Evolutionary conservation across 2,329 filamentous ascomycete species (phyloP).

Genomic region (Scedosporium aurantiacum): DNA sequence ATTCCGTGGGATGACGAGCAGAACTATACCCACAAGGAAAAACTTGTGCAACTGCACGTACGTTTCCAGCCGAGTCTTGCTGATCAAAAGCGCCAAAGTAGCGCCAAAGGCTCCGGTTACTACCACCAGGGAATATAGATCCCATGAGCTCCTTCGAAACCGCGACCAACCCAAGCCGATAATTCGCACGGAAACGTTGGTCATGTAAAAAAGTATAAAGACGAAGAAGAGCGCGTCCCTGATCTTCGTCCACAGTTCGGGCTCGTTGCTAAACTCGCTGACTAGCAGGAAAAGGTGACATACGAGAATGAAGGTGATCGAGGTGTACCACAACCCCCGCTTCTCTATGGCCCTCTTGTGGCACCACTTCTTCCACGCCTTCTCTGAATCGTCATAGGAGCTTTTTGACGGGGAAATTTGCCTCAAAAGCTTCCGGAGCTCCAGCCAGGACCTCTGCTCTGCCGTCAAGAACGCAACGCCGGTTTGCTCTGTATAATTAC

Average conservation of each 20-base stretch:
- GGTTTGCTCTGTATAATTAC: constrained; percentile 97
- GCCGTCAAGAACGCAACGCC: constrained; percentile 92
- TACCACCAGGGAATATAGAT: constrained; percentile 73
- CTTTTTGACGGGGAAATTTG: constrained; percentile 94
- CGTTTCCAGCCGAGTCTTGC: constrained; percentile 43
- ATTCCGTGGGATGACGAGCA: constrained; percentile 88
- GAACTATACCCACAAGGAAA: constrained; percentile 79
- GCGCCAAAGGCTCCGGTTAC: constrained; percentile 66
- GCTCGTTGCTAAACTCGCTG: constrained; percentile 74
- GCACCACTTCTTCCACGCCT: constrained; percentile 83
- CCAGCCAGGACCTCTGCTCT: constrained; percentile 93
- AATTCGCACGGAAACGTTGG: constrained; percentile 75
- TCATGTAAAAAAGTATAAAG: constrained; percentile 72
- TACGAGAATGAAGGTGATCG: constrained; percentile 68
- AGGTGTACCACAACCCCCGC: constrained; percentile 79
- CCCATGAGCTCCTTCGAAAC: constrained; percentile 90
- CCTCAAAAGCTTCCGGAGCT: constrained; percentile 78
- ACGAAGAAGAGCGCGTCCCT: constrained; percentile 69
- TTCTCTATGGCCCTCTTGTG: constrained; percentile 92
- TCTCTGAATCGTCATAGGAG: constrained; percentile 66
- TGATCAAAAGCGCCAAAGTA: constrained; percentile 70
- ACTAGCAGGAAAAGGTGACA: constrained; percentile 76
- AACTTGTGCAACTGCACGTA: constrained; percentile 84
- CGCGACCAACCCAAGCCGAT: constrained; percentile 83
- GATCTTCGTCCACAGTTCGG: constrained; percentile 54